Conservation (phyloP, 192 early-diverging fungal species). For the Coemansia sp. region DNA sequence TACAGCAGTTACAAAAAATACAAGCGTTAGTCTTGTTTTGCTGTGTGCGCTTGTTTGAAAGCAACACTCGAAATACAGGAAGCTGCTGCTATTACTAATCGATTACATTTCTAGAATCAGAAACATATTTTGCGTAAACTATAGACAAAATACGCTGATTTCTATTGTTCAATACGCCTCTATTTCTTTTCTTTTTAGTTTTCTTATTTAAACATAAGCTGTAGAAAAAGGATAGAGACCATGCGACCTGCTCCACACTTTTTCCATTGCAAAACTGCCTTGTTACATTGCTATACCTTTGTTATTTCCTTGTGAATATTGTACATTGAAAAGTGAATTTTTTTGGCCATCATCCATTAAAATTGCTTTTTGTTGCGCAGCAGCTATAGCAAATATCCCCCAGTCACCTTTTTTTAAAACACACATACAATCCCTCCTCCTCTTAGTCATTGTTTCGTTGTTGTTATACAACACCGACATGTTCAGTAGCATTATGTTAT, state of each 20-base stretch:
- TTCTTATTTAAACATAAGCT: background rate
- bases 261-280: background rate
- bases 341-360: no score
- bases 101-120: background rate
- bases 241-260: slow-evolving; percentile 8
- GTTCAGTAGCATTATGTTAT: background rate
- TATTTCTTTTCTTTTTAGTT: background rate
- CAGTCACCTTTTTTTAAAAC: no score
- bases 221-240: background rate
- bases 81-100: background rate
- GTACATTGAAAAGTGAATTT: no score
- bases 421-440: no score
- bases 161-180: slow-evolving; percentile 5
- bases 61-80: no score
- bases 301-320: no score
- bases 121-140: background rate
- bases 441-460: background rate
- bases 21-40: background rate
- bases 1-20: background rate
- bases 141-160: background rate
- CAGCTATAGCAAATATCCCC: no score
- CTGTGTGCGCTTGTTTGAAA: no score
- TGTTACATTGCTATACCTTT: no score
- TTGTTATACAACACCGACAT: background rate
- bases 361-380: no score